phyloP scores from a whole-genome alignment of 2,329 filamentous ascomycete species.

The Nigrospora sphaerica region DNA sequence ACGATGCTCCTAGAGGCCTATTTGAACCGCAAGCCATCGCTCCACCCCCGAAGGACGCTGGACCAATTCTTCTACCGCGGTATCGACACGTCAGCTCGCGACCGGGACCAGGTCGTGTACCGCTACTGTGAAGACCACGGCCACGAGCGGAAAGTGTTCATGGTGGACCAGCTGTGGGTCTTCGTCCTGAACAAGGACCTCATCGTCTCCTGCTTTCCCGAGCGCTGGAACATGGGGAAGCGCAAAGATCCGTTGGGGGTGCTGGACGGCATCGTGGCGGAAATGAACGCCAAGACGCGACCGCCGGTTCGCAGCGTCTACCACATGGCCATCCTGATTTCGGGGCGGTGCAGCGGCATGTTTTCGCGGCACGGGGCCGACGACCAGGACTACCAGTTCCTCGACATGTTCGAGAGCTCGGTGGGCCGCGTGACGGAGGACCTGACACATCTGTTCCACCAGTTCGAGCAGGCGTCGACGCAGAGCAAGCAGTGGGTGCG shows the following conservation, averaged over 20 bases:
- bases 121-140: constrained; percentile 37
- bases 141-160: constrained; percentile 52
- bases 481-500: constrained; percentile 41
- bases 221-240: constrained; percentile 52
- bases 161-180: constrained; percentile 65
- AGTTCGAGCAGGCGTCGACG: constrained; percentile 51
- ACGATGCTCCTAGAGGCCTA: constrained; percentile 41
- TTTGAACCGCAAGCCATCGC: constrained; percentile 33
- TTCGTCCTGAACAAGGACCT: constrained; percentile 52
- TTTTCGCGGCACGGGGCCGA: constrained; percentile 53
- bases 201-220: constrained; percentile 52
- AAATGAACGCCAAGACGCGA: constrained; percentile 57
- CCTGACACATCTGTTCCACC: constrained; percentile 51
- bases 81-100: constrained; percentile 51
- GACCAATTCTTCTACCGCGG: constrained; percentile 63
- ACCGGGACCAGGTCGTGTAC: constrained; percentile 58
- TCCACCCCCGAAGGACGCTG: constrained; percentile 55
- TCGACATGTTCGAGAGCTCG: constrained; percentile 61
- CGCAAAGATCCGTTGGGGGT: constrained; percentile 54
- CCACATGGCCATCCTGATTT: constrained; percentile 56
- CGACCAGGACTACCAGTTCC: constrained; percentile 54
- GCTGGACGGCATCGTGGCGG: constrained; percentile 55
- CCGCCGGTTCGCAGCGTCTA: constrained; percentile 54
- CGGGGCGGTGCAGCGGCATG: constrained; percentile 49
- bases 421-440: constrained; percentile 47